Base-by-base conservation (phyloP, 2,329 filamentous ascomycete genomes). In the Beauveria varroae region DNA sequence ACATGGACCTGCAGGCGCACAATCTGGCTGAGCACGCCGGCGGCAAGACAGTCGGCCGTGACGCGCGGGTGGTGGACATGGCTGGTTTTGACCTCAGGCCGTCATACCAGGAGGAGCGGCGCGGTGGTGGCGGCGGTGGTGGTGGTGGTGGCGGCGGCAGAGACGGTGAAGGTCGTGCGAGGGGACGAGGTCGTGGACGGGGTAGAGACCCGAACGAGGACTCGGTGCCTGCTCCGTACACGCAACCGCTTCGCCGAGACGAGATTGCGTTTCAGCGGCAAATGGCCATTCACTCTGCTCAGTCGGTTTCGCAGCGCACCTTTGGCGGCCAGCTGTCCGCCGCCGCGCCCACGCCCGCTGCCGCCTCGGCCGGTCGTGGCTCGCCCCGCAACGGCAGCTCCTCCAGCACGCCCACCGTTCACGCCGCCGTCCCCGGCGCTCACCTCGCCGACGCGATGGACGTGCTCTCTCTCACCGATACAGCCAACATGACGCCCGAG, bases 1-100 rank as follows among this genome's bases (percentile, higher is more conserved):
- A 97, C 69, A 87, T 99, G 80, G 95, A 99, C 69, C 77, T 99
- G 52, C 96, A 98, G 73, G 95, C 89, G 3, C 95, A 99, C 75
- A 91, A 96, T 72, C 76, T 99, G 10, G 88, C 89, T 67, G 84
- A 87, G 59, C 95, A 99, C 71, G 91, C 87, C 0, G 73, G 96
- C 26, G 91, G 91, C 9, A 97, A 96, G 69, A 89, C 93, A 66
- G 86, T 89, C 2, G 81, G 92, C 61, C 82, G 91, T 68, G 93
- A 97, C 72, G 90, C 91, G 5, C 84, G 93, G 56, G 77, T 88
- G 26, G 93, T 99, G 6, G 90, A 98, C 71, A 87, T 99, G 65
- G 90, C 92, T 0, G 83, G 84, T 22, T 98, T 99, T 70, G 89
- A 96, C 66, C 86, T 88, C 64, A 83, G 92, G 43, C 80, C 85